phyloP scores from a whole-genome alignment of 129 eudicot genomes.

The Rutidosis leptorrhynchoides region DNA sequence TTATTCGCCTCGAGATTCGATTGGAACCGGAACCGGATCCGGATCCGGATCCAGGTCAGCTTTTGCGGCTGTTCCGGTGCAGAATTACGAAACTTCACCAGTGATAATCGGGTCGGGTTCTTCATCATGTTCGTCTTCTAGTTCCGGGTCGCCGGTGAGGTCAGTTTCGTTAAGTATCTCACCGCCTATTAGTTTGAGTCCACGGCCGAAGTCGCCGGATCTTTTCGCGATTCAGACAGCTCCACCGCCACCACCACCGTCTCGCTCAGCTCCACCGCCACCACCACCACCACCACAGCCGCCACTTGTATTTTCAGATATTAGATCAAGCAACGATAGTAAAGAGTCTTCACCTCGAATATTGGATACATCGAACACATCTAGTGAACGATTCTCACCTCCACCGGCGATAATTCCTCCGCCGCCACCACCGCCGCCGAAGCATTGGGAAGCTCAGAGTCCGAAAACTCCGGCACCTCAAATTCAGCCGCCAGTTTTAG shows the following conservation, averaged over 20 bases:
- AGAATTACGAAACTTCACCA: too few species aligned
- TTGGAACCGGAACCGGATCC: too few species aligned
- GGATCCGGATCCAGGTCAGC: too few species aligned
- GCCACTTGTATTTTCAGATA: constrained; percentile 22
- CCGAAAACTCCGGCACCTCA: constrained; percentile 40
- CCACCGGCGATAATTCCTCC: constrained; percentile 27
- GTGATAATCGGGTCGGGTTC: too few species aligned
- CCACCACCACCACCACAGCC: constrained; percentile 14
- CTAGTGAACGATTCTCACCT: constrained; percentile 25
- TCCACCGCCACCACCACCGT: constrained; percentile 33
- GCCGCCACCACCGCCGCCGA: constrained; percentile 54
- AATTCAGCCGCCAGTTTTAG: constrained; percentile 36
- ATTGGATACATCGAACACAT: constrained; percentile 30
- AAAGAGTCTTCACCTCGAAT: constrained; percentile 43
- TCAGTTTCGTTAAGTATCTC: too few species aligned
- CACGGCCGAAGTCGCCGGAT: constrained; percentile 64
- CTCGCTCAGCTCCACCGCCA: constrained; percentile 27
- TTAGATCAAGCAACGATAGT: constrained; percentile 32
- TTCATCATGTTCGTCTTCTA: too few species aligned
- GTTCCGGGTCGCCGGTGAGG: too few species aligned
- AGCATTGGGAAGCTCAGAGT: constrained; percentile 27
- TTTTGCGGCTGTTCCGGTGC: too few species aligned
- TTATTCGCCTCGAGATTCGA: constrained; percentile 71
- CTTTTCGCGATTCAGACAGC: constrained; percentile 41
- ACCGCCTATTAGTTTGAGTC: too few species aligned